These are phyloP conservation scores for Talaromyces sp. DNA, from an alignment of 2,329 filamentous ascomycete genomes.

Conservation along the genomic window DNA sequence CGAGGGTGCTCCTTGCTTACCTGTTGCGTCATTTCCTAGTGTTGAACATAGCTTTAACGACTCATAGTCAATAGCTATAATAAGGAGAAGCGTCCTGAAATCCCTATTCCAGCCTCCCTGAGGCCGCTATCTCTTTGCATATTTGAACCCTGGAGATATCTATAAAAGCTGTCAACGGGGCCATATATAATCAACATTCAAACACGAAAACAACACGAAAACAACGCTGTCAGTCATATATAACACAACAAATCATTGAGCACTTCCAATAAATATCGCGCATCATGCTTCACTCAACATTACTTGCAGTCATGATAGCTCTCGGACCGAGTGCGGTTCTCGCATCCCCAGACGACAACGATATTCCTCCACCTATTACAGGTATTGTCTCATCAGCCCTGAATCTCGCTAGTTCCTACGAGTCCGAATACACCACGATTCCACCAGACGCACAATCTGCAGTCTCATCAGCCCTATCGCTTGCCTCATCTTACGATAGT, in stretches of 20 bases:
- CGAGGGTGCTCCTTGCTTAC: not conserved
- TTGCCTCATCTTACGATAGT: constrained; percentile 12
- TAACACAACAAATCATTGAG: not conserved
- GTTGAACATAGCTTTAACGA: not conserved
- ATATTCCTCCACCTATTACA: constrained; percentile 5
- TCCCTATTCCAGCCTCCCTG: too few relatives aligned
- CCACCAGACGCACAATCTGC: constrained; percentile 12
- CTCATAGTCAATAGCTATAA: not conserved
- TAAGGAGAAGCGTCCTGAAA: too few relatives aligned
- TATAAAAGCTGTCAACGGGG: too few relatives aligned
- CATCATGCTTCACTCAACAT: not conserved
- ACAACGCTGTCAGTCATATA: too few relatives aligned
- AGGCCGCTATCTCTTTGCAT: too few relatives aligned
- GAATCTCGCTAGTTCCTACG: constrained; percentile 10
- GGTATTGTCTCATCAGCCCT: constrained; percentile 11
- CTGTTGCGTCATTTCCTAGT: not conserved
- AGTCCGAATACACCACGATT: constrained; percentile 14
- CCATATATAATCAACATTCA: not conserved
- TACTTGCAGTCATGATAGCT: not conserved
- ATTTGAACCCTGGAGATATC: too few relatives aligned
- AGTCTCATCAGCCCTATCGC: constrained; percentile 6
- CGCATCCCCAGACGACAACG: constrained; percentile 1
- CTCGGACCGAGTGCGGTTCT: not conserved
- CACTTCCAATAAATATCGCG: not conserved
- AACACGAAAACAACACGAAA: not conserved